phyloP scores from a whole-genome alignment of 2,329 filamentous ascomycete genomes.

The Aspergillus udagawae region DNA sequence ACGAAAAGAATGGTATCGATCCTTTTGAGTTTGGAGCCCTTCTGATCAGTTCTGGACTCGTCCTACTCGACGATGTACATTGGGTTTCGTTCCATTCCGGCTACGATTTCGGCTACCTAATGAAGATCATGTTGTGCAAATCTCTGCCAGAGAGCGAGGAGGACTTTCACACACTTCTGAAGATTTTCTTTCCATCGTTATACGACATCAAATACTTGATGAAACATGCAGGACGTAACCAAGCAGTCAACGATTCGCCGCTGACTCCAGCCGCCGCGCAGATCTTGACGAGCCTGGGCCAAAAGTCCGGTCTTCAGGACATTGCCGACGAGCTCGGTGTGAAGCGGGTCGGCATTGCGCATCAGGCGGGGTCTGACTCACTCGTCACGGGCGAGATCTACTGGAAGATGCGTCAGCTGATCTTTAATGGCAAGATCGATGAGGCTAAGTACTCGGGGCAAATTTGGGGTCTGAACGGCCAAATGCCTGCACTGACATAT shows the following conservation, averaged over 20 bases:
- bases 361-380: conserved; percentile 91
- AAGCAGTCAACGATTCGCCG: conserved; percentile 61
- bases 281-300: conserved; percentile 78
- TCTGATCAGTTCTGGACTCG: conserved; percentile 86
- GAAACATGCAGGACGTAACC: conserved; percentile 75
- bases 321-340: conserved; percentile 91
- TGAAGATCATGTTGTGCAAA: conserved; percentile 83
- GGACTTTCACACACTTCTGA: conserved; percentile 83
- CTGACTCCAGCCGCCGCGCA: conserved; percentile 63
- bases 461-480: conserved; percentile 86
- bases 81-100: conserved; percentile 98
- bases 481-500: conserved; percentile 52
- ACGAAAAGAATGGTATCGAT: conserved; percentile 86
- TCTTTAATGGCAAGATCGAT: conserved; percentile 78
- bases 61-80: conserved; percentile 79
- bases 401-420: conserved; percentile 84
- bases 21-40: conserved; percentile 83
- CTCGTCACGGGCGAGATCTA: conserved; percentile 91
- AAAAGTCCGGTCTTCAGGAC: conserved; percentile 88
- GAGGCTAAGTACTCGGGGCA: conserved; percentile 77
- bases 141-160: conserved; percentile 83
- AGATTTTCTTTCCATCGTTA: conserved; percentile 86
- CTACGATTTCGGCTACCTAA: conserved; percentile 96
- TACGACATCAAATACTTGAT: conserved; percentile 98
- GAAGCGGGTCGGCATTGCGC: conserved; percentile 78